phyloP scores from a whole-genome alignment of 768 basidiomycete genomes.

The Lactarius psammicola region DNA sequence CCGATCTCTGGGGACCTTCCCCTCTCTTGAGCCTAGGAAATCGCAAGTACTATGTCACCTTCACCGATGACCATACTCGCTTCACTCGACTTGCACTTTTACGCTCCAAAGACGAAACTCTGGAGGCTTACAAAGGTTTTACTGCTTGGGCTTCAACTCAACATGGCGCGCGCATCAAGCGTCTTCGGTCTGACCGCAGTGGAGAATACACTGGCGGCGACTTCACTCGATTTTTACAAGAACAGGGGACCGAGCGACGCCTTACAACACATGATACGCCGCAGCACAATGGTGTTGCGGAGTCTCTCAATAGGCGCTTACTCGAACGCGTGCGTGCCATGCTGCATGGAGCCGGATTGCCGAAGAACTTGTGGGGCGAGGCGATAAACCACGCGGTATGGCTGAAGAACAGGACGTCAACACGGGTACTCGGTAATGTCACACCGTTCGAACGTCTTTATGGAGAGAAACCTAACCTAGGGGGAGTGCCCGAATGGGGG shows the following conservation, averaged over 20 bases:
- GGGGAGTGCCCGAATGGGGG: too few relatives aligned
- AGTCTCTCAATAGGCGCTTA: slow-evolving; percentile 36
- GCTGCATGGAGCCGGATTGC: slow-evolving; percentile 34
- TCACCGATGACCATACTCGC: slow-evolving; percentile 38
- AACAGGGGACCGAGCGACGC: slow-evolving; percentile 27
- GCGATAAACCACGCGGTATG: slow-evolving; percentile 22
- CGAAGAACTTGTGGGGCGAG: slow-evolving; percentile 39
- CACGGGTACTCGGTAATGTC: not conserved
- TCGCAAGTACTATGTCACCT: slow-evolving; percentile 37
- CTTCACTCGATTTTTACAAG: slow-evolving; percentile 31
- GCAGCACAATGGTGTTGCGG: too few relatives aligned
- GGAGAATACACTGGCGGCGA: slow-evolving; percentile 7
- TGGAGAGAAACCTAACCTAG: too few relatives aligned
- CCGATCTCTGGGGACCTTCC: slow-evolving; percentile 23
- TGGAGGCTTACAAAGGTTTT: slow-evolving; percentile 35
- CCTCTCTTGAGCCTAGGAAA: slow-evolving; percentile 31
- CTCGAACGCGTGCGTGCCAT: slow-evolving; percentile 37
- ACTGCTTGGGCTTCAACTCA: slow-evolving; percentile 34
- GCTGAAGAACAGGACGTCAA: not conserved
- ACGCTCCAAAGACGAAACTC: too few relatives aligned
- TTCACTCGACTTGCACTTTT: slow-evolving; percentile 34
- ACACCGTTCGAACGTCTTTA: not conserved
- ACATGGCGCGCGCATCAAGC: slow-evolving; percentile 32
- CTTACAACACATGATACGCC: too few relatives aligned
- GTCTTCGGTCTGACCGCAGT: slow-evolving; percentile 32